Conservation (phyloP, 495 filamentous ascomycete species). For the Neohortaea acidophila region DNA sequence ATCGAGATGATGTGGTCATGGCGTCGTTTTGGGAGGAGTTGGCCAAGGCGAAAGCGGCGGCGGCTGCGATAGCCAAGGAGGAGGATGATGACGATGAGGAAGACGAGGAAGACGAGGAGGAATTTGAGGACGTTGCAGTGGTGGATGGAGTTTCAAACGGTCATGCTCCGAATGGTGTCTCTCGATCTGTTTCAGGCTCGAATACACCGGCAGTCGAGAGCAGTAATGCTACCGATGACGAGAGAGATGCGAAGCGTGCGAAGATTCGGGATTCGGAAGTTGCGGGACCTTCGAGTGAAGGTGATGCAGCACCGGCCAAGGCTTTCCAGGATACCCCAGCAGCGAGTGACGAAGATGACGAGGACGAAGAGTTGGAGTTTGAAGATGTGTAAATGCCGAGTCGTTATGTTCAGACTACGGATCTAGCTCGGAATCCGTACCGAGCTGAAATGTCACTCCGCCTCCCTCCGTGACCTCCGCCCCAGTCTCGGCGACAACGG, state of each 20-base stretch:
- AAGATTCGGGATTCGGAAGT: no score
- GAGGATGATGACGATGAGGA: slow-evolving; percentile 32
- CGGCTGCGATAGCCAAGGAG: slow-evolving; percentile 25
- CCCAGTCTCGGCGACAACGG: no score
- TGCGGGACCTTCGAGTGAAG: no score
- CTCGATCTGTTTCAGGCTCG: not conserved
- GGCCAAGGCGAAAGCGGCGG: slow-evolving; percentile 17
- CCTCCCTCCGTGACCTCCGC: no score
- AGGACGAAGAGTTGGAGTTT: no score
- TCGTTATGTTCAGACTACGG: no score
- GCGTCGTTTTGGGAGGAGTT: slow-evolving; percentile 20
- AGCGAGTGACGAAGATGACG: no score
- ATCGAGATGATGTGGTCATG: slow-evolving; percentile 34
- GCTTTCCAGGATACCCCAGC: no score
- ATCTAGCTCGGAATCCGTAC: no score
- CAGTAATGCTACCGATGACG: slow-evolving; percentile 8
- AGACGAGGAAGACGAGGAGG: slow-evolving; percentile 38
- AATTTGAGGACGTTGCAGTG: slow-evolving; percentile 8
- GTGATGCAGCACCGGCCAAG: no score
- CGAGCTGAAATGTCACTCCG: no score
- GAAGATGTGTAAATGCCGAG: no score
- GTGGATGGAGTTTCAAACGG: not conserved
- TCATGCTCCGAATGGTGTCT: not conserved
- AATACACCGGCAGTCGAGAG: not conserved
- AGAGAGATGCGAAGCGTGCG: slow-evolving; percentile 10